Base-by-base conservation (phyloP, 2,329 filamentous ascomycete species). In the Onygenales sp. region DNA sequence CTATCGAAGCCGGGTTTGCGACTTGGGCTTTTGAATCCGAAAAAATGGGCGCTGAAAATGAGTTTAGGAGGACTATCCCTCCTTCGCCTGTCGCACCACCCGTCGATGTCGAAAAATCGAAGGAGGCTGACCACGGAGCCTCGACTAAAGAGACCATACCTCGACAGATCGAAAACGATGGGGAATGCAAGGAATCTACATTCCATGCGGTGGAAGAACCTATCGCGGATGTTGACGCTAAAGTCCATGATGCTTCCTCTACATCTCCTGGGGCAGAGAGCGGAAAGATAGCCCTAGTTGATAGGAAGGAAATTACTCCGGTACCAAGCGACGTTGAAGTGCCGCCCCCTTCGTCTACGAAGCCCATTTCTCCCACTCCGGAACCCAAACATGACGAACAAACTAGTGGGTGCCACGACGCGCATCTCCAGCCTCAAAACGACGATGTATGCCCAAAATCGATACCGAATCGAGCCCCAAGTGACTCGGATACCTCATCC, bases 11-110 rank as follows among this genome's bases (percentile, higher is more conserved):
- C 9, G 80, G 84, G 33, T 95, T 92, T 68, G 81, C 83, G 7
- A 79, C 84, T 27, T 98, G 93, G 93, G 82, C 84, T 43, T 84
- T 86, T 47, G 79, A 85, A 47, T 90, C 87, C 35, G 89, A 94
- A 64, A 79, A 79, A 55, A 84, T 80, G 61, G 78, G 91, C n/a
- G 76, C 85, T 49, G 82, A 88, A 59, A 79, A 82, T 21, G 82
- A 91, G 59, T 79, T 64, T 61, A 61, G 58, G 36, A 62, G 60
- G 33, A 48, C 49, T n/a, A 53, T 54, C 13, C 53, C 52, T 8
- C 50, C 55, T 17, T 51, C 52, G 10, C 46, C 10, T 32, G 46
- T 27, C 13, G 8, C 1, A 42, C 33, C 46, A 38, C 52, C 43
- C 13, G 35, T 10, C 14, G 42, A 54, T 11, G 44, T 61, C 36